Evolutionary conservation across 345 rosid species (phyloP).

Genomic region (Excoecaria agallocha): DNA sequence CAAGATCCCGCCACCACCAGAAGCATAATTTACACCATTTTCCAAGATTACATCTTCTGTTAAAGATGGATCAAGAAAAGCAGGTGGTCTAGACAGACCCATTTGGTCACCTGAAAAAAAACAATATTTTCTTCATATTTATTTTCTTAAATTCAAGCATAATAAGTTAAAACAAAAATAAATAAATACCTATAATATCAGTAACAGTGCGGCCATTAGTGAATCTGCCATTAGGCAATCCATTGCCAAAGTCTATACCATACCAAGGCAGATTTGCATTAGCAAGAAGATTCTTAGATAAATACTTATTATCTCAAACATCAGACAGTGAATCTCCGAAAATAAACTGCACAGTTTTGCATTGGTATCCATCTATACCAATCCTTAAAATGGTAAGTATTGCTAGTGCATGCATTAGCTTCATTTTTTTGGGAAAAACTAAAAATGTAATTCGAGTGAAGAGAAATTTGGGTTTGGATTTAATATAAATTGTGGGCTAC

Average conservation of each 20-base stretch:
- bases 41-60: constrained; percentile 65
- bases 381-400: constrained; percentile 28
- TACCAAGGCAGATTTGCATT: constrained; percentile 76
- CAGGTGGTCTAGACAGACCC: constrained; percentile 87
- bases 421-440: constrained; percentile 28
- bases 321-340: constrained; percentile 96
- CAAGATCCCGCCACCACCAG: constrained; percentile 96
- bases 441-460: too few species aligned
- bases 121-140: background rate
- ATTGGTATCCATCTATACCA: constrained; percentile 35
- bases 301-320: constrained; percentile 74
- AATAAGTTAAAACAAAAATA: background rate
- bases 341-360: constrained; percentile 84
- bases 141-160: background rate
- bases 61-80: constrained; percentile 79
- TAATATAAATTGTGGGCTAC: background rate
- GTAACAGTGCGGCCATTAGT: constrained; percentile 89
- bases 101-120: constrained; percentile 58
- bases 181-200: constrained; percentile 68
- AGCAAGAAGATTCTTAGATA: constrained; percentile 71
- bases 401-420: constrained; percentile 1
- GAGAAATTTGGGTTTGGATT: background rate
- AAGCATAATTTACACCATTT: constrained; percentile 87
- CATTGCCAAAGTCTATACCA: constrained; percentile 87
- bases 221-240: constrained; percentile 92